Evolutionary conservation across 345 rosid species (phyloP), one percentile per base, ranked within the genome.

Genomic region (Murraya paniculata): DNA sequence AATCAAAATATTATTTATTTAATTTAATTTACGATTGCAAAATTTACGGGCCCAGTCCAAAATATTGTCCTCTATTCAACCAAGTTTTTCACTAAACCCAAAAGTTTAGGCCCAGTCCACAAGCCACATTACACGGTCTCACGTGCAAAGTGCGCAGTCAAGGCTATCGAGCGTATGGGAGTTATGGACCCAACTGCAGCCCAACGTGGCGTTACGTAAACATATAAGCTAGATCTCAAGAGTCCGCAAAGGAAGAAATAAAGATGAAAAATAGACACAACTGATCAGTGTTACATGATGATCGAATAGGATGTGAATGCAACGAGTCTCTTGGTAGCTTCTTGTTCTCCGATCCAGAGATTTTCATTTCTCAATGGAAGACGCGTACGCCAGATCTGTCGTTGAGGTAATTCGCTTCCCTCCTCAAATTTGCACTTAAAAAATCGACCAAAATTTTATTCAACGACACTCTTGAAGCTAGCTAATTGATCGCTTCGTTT

Each of bases 321-420:
- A 25, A 30, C 3, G 67, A 36, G 8, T n/a, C 33, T 53, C 48
- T 50, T 22, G 28, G 50, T 45, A 62, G 55, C 64, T 65, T 50
- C 50, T 45, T 41, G 38, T 70, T 70, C 45, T 28, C 71, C 70
- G 78, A 45, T 80, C 64, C 65, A 64, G 6, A 78, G 76, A 66
- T 25, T 68, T 64, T 75, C 24, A n/a, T 18, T 80, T 45, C 55
- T 71, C 71, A 35, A 94, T 96, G 99, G 99, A 94, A 81, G 96
- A 94, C 81, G 98, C 99, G 9, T 94, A 86, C 72, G 95, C 97
- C 77, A 91, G 98, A 96, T 96, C 99, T 82, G 92, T 89, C 75
- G 5, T 91, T 16, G 99, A 96, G 99, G 99, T 94, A 75, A 82
- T 80, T 82, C 38, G 22, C 80, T 65, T 79, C 45, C 64, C 79